Conservation (phyloP, 495 filamentous ascomycete genomes). For the Podospora tetraspora region DNA sequence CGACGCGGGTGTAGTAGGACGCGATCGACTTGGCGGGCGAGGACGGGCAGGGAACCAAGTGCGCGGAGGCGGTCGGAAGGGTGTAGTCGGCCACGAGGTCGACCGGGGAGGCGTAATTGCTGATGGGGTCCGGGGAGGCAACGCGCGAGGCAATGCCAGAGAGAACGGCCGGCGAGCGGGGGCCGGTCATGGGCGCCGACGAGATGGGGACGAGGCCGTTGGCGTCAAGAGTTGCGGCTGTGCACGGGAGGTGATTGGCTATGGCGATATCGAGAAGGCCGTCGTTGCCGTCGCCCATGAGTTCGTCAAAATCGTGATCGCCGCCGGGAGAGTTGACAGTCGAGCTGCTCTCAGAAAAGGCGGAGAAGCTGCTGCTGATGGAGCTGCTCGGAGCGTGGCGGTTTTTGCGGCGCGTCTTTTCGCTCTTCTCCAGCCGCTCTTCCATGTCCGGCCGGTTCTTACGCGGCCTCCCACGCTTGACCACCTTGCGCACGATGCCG, state of each 20-base stretch:
- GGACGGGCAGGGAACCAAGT: slow-evolving; percentile 23
- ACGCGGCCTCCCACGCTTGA: slow-evolving; percentile 46
- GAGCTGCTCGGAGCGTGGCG: slow-evolving; percentile 41
- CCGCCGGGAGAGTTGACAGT: slow-evolving; percentile 40
- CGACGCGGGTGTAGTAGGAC: slow-evolving; percentile 26
- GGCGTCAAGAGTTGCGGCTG: slow-evolving; percentile 34
- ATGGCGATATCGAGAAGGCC: slow-evolving; percentile 42
- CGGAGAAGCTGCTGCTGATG: slow-evolving; percentile 39
- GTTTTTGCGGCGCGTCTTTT: slow-evolving; percentile 49
- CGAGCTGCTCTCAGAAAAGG: slow-evolving; percentile 45
- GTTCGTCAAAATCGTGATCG: slow-evolving; percentile 31
- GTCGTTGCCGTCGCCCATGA: slow-evolving; percentile 45
- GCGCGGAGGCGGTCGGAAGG: slow-evolving; percentile 8
- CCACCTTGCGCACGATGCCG: slow-evolving; percentile 61
- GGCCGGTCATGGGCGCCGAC: slow-evolving; percentile 38
- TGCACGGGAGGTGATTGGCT: slow-evolving; percentile 14
- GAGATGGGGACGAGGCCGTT: slow-evolving; percentile 31
- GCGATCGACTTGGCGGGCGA: slow-evolving; percentile 45
- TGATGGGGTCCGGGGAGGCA: slow-evolving; percentile 33
- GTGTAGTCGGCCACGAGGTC: slow-evolving; percentile 15
- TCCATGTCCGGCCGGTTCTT: slow-evolving; percentile 51
- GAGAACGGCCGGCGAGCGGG: slow-evolving; percentile 13
- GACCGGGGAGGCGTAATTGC: slow-evolving; percentile 16
- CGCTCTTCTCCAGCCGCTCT: slow-evolving; percentile 60
- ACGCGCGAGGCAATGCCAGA: slow-evolving; percentile 25